These are phyloP conservation scores for Hypoxylon crocopeplum DNA, from an alignment of 495 filamentous ascomycete species.

Conservation along the genomic window DNA sequence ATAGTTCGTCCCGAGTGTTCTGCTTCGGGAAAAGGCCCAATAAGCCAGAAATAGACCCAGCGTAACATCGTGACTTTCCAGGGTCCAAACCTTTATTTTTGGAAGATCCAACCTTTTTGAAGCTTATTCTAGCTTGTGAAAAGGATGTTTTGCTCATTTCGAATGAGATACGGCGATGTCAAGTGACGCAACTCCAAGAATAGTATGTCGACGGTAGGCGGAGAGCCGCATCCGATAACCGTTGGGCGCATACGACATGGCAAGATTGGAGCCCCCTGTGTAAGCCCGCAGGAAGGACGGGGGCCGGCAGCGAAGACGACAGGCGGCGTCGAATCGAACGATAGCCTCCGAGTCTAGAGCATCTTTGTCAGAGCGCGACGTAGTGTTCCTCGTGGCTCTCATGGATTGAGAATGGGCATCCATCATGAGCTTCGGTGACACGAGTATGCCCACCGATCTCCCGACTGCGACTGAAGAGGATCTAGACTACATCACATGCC, in stretches of 20 bases:
- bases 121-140: constrained; percentile 7
- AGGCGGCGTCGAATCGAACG: constrained; percentile 11
- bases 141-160: constrained; percentile 1
- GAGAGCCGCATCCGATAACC: constrained; percentile 15
- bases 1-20: constrained; percentile 21
- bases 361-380: too few species aligned
- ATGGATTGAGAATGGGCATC: constrained; percentile 1
- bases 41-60: constrained; percentile 31
- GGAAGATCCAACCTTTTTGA: constrained; percentile 3
- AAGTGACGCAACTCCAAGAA: constrained; percentile 20
- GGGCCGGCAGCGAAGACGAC: constrained; percentile 3
- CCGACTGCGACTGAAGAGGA: neutral
- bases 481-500: constrained; percentile 6
- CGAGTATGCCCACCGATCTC: constrained; percentile 13
- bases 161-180: neutral
- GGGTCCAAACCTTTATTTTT: constrained; percentile 7
- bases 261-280: neutral
- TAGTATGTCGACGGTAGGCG: neutral
- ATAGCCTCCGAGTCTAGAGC: too few species aligned
- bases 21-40: constrained; percentile 31
- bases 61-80: constrained; percentile 24
- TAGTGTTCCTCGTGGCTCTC: neutral
- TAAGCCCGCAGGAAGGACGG: neutral
- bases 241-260: neutral
- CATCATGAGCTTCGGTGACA: constrained; percentile 5